Base-by-base conservation (phyloP, 306 rosid species). In the Potentilla sterilis region DNA sequence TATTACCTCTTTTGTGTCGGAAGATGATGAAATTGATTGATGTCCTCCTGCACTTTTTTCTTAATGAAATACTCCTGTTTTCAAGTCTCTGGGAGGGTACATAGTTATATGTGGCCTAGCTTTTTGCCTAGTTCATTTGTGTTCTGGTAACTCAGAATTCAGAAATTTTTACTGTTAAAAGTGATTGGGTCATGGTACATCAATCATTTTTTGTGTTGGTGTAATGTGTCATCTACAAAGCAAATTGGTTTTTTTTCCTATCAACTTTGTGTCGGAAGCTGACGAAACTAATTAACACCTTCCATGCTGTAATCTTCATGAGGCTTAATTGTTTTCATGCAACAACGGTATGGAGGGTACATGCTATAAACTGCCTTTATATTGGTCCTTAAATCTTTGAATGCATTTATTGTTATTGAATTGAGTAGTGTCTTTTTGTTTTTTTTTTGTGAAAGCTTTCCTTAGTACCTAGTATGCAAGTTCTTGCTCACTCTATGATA, bases 151-250 rank as follows among this genome's bases (percentile, higher is more conserved):
- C 52, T 59, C 65, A 5, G 7, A 21, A 55, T 55, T 67, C 32
- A 10, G 3, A 12, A 6, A 1, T n/a, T 67, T 3, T 28, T 1
- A 7, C 42, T 8, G 24, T 69, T 47, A 0, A 4, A 43, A 69
- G 24, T 14, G 24, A 28, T 69, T 65, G 22, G 4, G 21, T 5
- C 7, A 28, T 4, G n/a, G 52, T 2, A 14, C 13, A n/a, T 67
- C 4, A 12, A 44, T 44, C 8, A 5, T 12, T 7, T n/a, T n/a
- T 8, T 42, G 1, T 14, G 12, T 40, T 12, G 35, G 3, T 35
- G 5, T 38, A 40, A 43, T 70, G 14, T 63, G 87, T 84, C 93
- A 79, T 88, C 88, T 85, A 85, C 69, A 89, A 88, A 88, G 93
- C 88, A 79, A 78, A 66, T 75, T 81, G 83, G 84, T 42, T 10